Conservation (phyloP, 208 protist genomes). For the Acanthamoeba lenticulata region DNA sequence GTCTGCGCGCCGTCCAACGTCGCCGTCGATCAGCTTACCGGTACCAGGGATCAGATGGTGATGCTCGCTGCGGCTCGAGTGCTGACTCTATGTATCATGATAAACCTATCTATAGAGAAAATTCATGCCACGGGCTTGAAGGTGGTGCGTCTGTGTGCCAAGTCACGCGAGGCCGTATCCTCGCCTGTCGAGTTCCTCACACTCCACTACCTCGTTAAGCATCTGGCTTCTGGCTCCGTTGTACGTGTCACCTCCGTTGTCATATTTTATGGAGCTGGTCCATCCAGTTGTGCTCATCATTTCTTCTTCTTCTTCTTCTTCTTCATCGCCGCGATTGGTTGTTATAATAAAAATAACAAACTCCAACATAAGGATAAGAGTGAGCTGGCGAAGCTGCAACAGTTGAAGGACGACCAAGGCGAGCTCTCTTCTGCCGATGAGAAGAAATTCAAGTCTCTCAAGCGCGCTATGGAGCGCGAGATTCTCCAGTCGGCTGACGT, state of each 20-base stretch:
- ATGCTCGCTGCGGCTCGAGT: background rate
- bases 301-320: too few species aligned
- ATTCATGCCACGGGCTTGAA: slow-evolving; percentile 94
- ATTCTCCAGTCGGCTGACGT: slow-evolving; percentile 93
- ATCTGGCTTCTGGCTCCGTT: slow-evolving; percentile 63
- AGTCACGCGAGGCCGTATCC: slow-evolving; percentile 90
- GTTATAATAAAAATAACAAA: too few species aligned
- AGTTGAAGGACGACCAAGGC: slow-evolving; percentile 89
- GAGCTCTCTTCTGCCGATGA: slow-evolving; percentile 89
- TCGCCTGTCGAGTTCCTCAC: slow-evolving; percentile 90
- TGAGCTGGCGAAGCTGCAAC: slow-evolving; percentile 89
- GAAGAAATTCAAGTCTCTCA: slow-evolving; percentile 83
- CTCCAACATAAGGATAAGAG: too few species aligned
- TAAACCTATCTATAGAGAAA: slow-evolving; percentile 84
- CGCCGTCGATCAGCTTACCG: slow-evolving; percentile 95
- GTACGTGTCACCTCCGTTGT: background rate
- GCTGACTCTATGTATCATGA: background rate
- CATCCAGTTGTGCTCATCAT: too few species aligned
- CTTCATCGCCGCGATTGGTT: too few species aligned
- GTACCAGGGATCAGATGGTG: too few species aligned
- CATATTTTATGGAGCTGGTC: background rate
- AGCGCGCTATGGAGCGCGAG: slow-evolving; percentile 84
- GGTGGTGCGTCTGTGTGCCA: slow-evolving; percentile 95
- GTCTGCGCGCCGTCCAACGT: slow-evolving; percentile 97
- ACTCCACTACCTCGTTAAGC: slow-evolving; percentile 92